Percentiles rank a stretch among this genome's conserved stretches.
These are phyloP conservation scores for Nakaseomyces bracarensis DNA, from an alignment of 1,139 yeast species.

Conservation along the genomic window DNA sequence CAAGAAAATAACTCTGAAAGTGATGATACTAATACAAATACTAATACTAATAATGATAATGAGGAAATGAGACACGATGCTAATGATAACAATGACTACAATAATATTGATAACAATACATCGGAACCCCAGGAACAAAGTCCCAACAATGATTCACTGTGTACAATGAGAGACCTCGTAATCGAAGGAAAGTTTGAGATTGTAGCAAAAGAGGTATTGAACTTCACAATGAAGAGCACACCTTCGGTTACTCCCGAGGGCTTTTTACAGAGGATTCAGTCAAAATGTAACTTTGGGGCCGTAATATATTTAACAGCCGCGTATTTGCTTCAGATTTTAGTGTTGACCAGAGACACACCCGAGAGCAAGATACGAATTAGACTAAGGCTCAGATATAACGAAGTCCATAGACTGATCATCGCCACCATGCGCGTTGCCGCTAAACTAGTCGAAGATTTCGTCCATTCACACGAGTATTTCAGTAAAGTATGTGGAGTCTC, in stretches of 20 bases:
- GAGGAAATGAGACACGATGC: no score
- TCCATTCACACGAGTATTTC: slow-evolving; percentile 42
- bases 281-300: slow-evolving; percentile 27
- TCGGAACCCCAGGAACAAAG: background rate
- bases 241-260: slow-evolving; percentile 24
- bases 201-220: slow-evolving; percentile 8
- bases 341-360: slow-evolving; percentile 34
- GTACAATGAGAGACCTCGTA: background rate
- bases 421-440: slow-evolving; percentile 44
- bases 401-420: slow-evolving; percentile 42
- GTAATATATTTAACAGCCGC: slow-evolving; percentile 25
- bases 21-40: background rate
- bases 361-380: slow-evolving; percentile 30
- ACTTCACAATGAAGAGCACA: slow-evolving; percentile 25
- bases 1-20: no score
- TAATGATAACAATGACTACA: background rate
- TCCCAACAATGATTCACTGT: background rate
- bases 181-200: background rate
- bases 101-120: no score
- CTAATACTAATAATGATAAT: no score
- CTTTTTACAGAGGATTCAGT: slow-evolving; percentile 25
- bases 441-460: slow-evolving; percentile 45
- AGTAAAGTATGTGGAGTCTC: slow-evolving; percentile 48
- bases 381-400: slow-evolving; percentile 26
- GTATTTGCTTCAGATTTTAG: slow-evolving; percentile 30